Base-by-base conservation (phyloP, 805 yeast genomes). In the Kuraishia molischiana region DNA sequence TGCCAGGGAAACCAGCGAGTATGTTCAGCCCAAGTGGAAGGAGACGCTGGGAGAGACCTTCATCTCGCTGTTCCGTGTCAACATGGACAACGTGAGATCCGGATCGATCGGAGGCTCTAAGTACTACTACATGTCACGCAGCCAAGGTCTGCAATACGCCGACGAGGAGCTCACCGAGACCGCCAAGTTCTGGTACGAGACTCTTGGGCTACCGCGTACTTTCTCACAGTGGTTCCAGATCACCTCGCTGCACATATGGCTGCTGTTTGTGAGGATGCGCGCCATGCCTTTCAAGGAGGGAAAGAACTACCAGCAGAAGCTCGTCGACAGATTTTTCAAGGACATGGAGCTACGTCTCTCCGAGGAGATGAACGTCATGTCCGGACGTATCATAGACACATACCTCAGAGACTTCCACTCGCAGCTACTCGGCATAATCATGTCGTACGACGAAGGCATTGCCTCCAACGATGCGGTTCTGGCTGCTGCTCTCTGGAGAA, bases 201-300 rank as follows among this genome's bases (percentile, higher is more conserved):
- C 89, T 10, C 64, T 92, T 40, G 79, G 75, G 19, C 64, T 92
- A 51, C 95, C 95, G 26, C 69, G 73, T 53, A 81, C 97, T 1
- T 89, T 90, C 53, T 77, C 90, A n/a, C 95, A 87, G 58, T 90
- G 96, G 95, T 90, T 81, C 58, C 97, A 90, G 61, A 82, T 92
- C 44, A 84, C 95, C 5, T 67, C 81, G 1, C 67, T 92, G 47
- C 98, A 92, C 58, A 77, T 85, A 42, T 92, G 99, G 99, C 79
- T 92, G 52, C 67, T 92, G 34, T 81, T 82, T 46, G 95, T 85
- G 14, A 79, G 98, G 54, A 89, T 92, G 96, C 77, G 99, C 58
- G 94, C 94, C 8, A 71, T 92, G 82, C 97, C 97, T 0, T 81
- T 80, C 56, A 81, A 85, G 51, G 79, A 85, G 54, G 94, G 96